Percentiles rank a stretch among this genome's conserved stretches.
phyloP scores from a whole-genome alignment of 495 filamentous ascomycete species.

The Corynascus novoguineensis region DNA sequence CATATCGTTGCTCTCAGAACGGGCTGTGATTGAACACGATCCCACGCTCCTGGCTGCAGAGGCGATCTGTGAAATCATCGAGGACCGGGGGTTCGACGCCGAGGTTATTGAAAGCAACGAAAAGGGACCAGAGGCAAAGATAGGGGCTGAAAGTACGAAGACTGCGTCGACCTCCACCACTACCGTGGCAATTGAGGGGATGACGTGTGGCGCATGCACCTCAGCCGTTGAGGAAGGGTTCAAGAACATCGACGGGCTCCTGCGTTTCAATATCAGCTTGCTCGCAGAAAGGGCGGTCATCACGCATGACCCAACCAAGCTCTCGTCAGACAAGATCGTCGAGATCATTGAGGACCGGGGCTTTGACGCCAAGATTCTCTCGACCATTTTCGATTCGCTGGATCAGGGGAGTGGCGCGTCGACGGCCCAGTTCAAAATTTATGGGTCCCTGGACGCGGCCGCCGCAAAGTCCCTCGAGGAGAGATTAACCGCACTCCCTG shows the following conservation, averaged over 20 bases:
- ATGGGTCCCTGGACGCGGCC: constrained; percentile 65
- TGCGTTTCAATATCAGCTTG: constrained; percentile 90
- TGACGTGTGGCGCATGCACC: constrained; percentile 96
- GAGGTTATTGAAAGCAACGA: constrained; percentile 56
- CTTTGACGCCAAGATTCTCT: constrained; percentile 81
- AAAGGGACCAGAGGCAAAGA: constrained; percentile 30
- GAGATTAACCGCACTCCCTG: constrained; percentile 56
- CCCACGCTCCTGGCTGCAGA: constrained; percentile 59
- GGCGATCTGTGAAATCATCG: constrained; percentile 71
- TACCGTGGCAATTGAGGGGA: constrained; percentile 86
- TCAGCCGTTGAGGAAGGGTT: constrained; percentile 82
- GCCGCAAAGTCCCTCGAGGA: constrained; percentile 69
- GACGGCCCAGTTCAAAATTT: constrained; percentile 71
- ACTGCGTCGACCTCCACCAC: constrained; percentile 53
- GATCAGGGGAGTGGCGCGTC: constrained; percentile 46
- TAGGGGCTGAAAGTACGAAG: constrained; percentile 25
- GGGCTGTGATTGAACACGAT: constrained; percentile 86
- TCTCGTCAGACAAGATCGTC: constrained; percentile 68
- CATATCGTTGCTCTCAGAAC: constrained; percentile 86
- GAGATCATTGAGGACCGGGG: constrained; percentile 88
- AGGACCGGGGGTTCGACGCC: constrained; percentile 89
- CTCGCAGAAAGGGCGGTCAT: constrained; percentile 89
- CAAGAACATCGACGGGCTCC: constrained; percentile 63
- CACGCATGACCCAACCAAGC: constrained; percentile 65
- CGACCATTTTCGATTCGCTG: constrained; percentile 44